Evolutionary conservation across 176 grass and related monocot genomes (phyloP), one percentile per base, ranked within the genome.

Genomic region (Musa itinerans): DNA sequence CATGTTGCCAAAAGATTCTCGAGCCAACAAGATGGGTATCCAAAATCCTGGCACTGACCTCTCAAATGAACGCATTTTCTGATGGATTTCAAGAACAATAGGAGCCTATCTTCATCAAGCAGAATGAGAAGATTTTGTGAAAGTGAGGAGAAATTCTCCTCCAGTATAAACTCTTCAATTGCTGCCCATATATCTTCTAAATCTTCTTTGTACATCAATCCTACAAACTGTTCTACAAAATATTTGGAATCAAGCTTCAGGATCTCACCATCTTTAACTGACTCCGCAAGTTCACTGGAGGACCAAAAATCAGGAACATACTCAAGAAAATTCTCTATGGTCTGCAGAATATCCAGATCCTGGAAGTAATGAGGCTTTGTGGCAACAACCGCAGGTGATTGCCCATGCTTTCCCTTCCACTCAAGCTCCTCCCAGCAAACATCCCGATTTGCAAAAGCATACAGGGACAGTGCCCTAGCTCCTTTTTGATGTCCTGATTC

Each of bases 351-450:
- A 91, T 97, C 90, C 76, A 92, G 84, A 79, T 93, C 86, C 73
- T 78, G 81, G 50, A 97, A 97, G 75, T 97, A 93, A 71, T 97
- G 90, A 71, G 94, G 94, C 55, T 97, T 93, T 57, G 87, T 93
- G 68, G 90, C 94, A 82, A 97, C 87, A 81, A 97, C 80, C 69
- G 94, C 90, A 49, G 94, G 94, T 74, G 94, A 93, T 64, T 97
- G 89, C 57, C 94, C 94, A 65, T 92, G 94, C 59, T 86, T 90
- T 50, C 90, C 94, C 68, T 88, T 92, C 94, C 93, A 97, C 82
- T 92, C 87, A 49, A 97, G 93, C 76, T 97, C 94, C 73, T 97
- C 94, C 93, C 94, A 97, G 77, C 66, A 93, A 74, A 86, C 73
- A 63, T 97, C 84, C 50, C 94, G 88, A 65, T 97, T 93, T 29